phyloP scores from a whole-genome alignment of 805 yeast species.

The Danielozyma ontarioensis region DNA sequence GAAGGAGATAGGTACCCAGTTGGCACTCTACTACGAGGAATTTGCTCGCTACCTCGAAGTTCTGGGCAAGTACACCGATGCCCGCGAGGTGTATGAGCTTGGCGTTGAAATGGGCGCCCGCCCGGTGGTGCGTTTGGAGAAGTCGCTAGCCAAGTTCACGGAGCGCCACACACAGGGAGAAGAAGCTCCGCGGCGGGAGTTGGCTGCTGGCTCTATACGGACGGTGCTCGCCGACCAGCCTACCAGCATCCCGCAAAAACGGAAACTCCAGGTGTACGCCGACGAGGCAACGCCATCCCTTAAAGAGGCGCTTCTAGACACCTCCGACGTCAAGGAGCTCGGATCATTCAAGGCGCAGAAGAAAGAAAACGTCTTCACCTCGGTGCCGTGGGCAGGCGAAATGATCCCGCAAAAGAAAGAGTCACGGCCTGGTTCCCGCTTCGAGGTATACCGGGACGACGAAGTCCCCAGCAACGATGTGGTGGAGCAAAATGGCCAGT shows the following conservation, averaged over 20 bases:
- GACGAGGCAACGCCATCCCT: slow-evolving; percentile 6
- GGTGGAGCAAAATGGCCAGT: slow-evolving; percentile 19
- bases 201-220: slow-evolving; percentile 5
- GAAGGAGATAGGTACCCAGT: slow-evolving; percentile 61
- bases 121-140: slow-evolving; percentile 42
- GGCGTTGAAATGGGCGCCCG: slow-evolving; percentile 63
- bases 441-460: slow-evolving; percentile 11
- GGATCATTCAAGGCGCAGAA: slow-evolving; percentile 46
- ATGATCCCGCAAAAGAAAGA: slow-evolving; percentile 38
- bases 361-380: slow-evolving; percentile 58
- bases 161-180: slow-evolving; percentile 12
- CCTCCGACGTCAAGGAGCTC: slow-evolving; percentile 39
- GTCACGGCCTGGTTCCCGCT: slow-evolving; percentile 11
- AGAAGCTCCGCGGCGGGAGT: slow-evolving; percentile 14
- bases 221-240: slow-evolving; percentile 27
- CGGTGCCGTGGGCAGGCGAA: slow-evolving; percentile 65
- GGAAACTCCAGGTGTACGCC: slow-evolving; percentile 35
- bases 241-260: slow-evolving; percentile 15
- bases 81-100: slow-evolving; percentile 50
- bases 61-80: slow-evolving; percentile 44
- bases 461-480: slow-evolving; percentile 1
- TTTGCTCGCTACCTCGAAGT: slow-evolving; percentile 63
- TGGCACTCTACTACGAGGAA: slow-evolving; percentile 74
- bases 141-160: slow-evolving; percentile 40
- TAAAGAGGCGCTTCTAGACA: slow-evolving; percentile 9